Evolutionary conservation across 2,329 filamentous ascomycete species (phyloP), one percentile per base, ranked within the genome.

Genomic region (Cladophialophora psammophila): DNA sequence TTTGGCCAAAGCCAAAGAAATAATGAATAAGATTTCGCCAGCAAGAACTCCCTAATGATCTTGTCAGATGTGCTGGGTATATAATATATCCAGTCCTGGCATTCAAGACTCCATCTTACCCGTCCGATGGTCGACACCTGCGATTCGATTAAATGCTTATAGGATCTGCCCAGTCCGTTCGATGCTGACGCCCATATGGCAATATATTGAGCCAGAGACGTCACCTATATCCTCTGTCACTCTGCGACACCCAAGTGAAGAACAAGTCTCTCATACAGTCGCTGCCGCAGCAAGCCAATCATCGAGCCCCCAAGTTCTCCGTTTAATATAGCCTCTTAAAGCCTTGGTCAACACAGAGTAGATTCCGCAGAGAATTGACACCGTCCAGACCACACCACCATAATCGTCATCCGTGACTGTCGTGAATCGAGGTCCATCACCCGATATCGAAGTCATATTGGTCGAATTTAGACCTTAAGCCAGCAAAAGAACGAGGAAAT

Each of bases 1-100:
- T n/a, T 42, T 42, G 40, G 40, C 40, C 15, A 42, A n/a, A n/a
- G 13, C n/a, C 40, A 42, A 48, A 18, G 58, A 40, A 0, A 60
- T 45, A 20, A 60, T 35, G 32, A 60, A 60, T 5, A 60, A 18
- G 5, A 60, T 50, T 26, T 42, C 40, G 8, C 40, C 40, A 8
- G 40, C 40, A 42, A 42, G 40, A 4, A 42, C 15, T 6, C 4
- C 15, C 40, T 42, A n/a, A 1, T n/a, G 40, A n/a, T 0, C 2
- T 5, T 18, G 40, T 42, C 40, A 42, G 40, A 18, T 42, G 5
- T n/a, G n/a, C n/a, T n/a, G n/a, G n/a, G n/a, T 10, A 42, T 42
- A 12, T 42, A 5, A n/a, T n/a, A 13, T n/a, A n/a, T 15, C 2
- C 0, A n/a, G 15, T 42, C 8, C 40, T 5, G 10, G 13, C 15